Base-by-base conservation (phyloP, 768 basidiomycete genomes). In the Tulasnella sp. region DNA sequence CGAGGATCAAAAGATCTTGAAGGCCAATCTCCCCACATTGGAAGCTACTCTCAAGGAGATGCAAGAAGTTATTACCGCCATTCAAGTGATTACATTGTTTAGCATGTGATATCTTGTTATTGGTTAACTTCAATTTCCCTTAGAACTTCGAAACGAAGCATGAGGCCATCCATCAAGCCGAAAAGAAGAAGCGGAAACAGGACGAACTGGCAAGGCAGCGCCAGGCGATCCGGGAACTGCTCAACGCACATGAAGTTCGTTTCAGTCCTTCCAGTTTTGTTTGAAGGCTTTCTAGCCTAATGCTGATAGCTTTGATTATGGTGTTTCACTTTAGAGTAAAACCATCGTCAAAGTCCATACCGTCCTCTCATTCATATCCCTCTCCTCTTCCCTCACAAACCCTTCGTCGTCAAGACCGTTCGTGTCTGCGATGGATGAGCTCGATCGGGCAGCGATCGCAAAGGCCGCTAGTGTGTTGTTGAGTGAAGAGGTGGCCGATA, bases 1-100 rank as follows among this genome's bases (percentile, higher is more conserved):
- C 63, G 87, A 91, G 43, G 92, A 94, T 70, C 92, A 96, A 72
- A 85, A 78, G 63, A 80, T 83, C 31, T 75, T 78, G 1, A 65
- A 92, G 53, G 85, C 80, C 63, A 82, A 79, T 17, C 80, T 94
- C 45, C 79, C 91, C 9, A 74, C 76, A 4, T 74, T 93, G 21
- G 90, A 93, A 66, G 86, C 83, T 9, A 75, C 83, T 42, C 78
- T 83, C 64, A 89, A 87, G 66, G 92, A 93, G 65, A 72, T 94
- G 12, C 82, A 80, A 24, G 92, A 92, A 59, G 79, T 92, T 45
- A 86, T 85, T 70, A 91, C 87, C 69, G 80, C 78, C 43, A 77
- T 21, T 29, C 24, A 38, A 34, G 19, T 52, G 24, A 15, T 30
- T 29, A 15, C 46, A 49, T 29, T 29, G 27, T 42, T 38, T 27